phyloP scores from a whole-genome alignment of 305 asterid species.

The Fraxinus nigra region DNA sequence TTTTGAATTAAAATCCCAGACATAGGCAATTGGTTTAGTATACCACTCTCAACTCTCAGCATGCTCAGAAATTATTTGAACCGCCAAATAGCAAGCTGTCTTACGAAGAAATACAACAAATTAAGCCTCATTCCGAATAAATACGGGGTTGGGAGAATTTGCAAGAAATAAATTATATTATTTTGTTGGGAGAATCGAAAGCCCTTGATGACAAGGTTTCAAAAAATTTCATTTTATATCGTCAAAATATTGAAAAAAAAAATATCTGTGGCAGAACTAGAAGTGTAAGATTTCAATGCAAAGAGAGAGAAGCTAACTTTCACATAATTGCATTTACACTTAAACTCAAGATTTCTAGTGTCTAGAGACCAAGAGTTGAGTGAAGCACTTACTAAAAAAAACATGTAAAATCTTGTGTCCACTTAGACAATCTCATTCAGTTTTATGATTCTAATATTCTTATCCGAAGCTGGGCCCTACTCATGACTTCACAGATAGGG shows the following conservation, averaged over 20 bases:
- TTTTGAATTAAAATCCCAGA: background rate
- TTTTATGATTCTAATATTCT: background rate
- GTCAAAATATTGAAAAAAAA: background rate
- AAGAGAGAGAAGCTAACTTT: background rate
- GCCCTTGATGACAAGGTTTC: background rate
- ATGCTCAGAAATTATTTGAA: background rate
- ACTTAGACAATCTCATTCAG: background rate
- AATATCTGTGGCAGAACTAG: background rate
- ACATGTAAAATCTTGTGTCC: background rate
- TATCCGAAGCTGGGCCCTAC: background rate
- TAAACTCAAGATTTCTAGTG: background rate
- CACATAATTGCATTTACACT: background rate
- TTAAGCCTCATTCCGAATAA: background rate
- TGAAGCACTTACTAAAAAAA: background rate
- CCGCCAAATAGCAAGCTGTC: background rate
- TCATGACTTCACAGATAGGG: background rate
- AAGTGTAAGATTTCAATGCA: background rate
- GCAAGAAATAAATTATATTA: background rate
- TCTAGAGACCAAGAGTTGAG: background rate
- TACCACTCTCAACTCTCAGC: background rate
- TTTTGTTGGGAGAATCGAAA: background rate
- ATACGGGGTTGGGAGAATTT: background rate
- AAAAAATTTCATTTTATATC: background rate
- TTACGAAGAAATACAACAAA: background rate
- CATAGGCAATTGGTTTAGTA: constrained; percentile 2